Base-by-base conservation (phyloP, 495 filamentous ascomycete species). In the Aspergillus homomorphus region DNA sequence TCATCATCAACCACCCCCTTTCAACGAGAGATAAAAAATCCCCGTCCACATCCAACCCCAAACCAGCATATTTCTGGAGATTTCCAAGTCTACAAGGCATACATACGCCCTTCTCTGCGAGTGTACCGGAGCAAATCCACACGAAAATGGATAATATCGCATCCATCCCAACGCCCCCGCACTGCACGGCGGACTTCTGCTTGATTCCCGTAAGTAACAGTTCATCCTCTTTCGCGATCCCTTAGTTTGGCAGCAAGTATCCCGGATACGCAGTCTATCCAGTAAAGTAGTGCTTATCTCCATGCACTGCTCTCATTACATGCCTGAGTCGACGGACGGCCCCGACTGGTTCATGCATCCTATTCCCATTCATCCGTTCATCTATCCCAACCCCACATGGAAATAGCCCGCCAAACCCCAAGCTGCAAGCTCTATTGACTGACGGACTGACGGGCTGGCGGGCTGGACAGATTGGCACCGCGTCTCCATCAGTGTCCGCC, bases 101-200 rank as follows among this genome's bases (percentile, higher is more conserved):
- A n/a, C n/a, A n/a, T n/a, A n/a, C n/a, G n/a, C n/a, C n/a, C n/a
- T n/a, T n/a, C n/a, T n/a, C n/a, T n/a, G n/a, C n/a, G n/a, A n/a
- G n/a, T n/a, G n/a, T n/a, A n/a, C n/a, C n/a, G n/a, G n/a, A 28
- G 26, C 26, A 28, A 9, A 9, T 28, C 4, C 3, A 28, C 9
- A 3, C 9, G 26, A 54, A 24, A 58, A 61, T 65, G 59, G 54
- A 58, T 15, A 58, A 63, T 51, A 63, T 62, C 38, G 56, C 54
- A n/a, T 63, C 62, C 19, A 71, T 89, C 52, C 73, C 79, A 8
- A 91, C 89, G 0, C 89, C 89, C 3, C 69, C 77, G 15, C 68
- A 73, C 54, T 92, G 89, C 72, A 81, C 85, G 26, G 90, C 84
- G 3, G 91, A 96, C 66, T 93, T 94, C 66, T 94, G 90, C 69